Conservation (phyloP, 1,139 yeast species). For the Zygoascus meyerae region DNA sequence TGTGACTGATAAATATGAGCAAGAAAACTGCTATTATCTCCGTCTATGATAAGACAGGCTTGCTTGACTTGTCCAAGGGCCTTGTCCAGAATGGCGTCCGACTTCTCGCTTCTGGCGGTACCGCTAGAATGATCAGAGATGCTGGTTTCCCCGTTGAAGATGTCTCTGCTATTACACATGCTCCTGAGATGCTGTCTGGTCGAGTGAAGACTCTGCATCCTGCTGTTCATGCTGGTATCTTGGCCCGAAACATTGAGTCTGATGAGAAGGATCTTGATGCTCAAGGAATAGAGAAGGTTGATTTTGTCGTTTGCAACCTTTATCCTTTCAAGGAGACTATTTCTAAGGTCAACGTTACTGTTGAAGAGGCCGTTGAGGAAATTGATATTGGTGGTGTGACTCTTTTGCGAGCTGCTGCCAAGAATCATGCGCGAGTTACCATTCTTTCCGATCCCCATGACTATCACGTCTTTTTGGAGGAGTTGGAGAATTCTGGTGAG, state of each 20-base stretch:
- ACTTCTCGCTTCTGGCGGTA: conserved; percentile 94
- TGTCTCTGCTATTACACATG: conserved; percentile 89
- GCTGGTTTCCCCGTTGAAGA: conserved; percentile 98
- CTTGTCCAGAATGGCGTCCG: conserved; percentile 81
- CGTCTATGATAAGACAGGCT: conserved; percentile 95
- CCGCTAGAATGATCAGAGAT: conserved; percentile 88
- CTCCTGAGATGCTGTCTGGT: conserved; percentile 98
- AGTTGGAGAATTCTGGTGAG: conserved; percentile 72
- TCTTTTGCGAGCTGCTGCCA: conserved; percentile 94
- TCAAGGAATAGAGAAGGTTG: conserved; percentile 92
- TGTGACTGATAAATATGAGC: conserved; percentile 3
- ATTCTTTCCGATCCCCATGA: conserved; percentile 91
- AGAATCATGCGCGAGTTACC: conserved; percentile 93
- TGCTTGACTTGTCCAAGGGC: conserved; percentile 93
- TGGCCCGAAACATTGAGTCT: conserved; percentile 85
- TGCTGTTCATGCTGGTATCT: conserved; percentile 96
- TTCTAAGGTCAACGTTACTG: conserved; percentile 90
- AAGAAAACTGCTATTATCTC: conserved; percentile 89
- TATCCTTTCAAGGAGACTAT: conserved; percentile 98
- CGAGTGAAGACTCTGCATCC: conserved; percentile 98
- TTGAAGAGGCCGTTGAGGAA: conserved; percentile 97
- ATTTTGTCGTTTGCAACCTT: conserved; percentile 92
- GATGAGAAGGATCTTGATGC: conserved; percentile 83
- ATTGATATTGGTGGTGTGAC: conserved; percentile 99
- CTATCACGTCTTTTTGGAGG: conserved; percentile 79